Evolutionary conservation across 192 early-diverging fungal genomes (phyloP).

Genomic region (Dimargaris verticillata): DNA sequence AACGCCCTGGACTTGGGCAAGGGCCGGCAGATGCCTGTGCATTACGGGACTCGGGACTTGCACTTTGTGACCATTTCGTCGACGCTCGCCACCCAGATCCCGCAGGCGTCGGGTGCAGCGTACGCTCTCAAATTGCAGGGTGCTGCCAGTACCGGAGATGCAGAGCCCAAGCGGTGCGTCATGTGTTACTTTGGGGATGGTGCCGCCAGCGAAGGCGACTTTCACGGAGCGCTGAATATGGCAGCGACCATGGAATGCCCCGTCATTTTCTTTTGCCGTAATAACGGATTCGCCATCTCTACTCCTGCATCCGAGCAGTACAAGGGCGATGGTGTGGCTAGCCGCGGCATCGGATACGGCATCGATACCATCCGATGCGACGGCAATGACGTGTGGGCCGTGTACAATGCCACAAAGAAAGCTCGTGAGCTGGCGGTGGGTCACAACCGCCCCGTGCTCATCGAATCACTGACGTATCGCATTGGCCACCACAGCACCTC

Average conservation of each 20-base stretch:
- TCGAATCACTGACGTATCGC: slow-evolving; percentile 97
- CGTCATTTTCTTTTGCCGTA: slow-evolving; percentile 91
- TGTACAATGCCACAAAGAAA: slow-evolving; percentile 80
- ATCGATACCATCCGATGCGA: slow-evolving; percentile 95
- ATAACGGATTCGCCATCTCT: slow-evolving; percentile 98
- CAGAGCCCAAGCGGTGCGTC: slow-evolving; percentile 59
- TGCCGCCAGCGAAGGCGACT: slow-evolving; percentile 93
- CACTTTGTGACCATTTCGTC: slow-evolving; percentile 96
- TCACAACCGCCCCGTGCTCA: slow-evolving; percentile 73
- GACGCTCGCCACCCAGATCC: slow-evolving; percentile 89
- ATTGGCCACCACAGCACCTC: slow-evolving; percentile 95
- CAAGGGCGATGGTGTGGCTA: slow-evolving; percentile 92
- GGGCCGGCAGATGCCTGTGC: slow-evolving; percentile 97
- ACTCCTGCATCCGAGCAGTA: slow-evolving; percentile 92
- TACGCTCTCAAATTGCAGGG: slow-evolving; percentile 80
- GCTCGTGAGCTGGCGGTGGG: slow-evolving; percentile 70
- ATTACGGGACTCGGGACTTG: slow-evolving; percentile 71
- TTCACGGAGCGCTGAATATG: slow-evolving; percentile 95
- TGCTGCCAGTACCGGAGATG: too few relatives aligned
- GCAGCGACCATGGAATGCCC: slow-evolving; percentile 82
- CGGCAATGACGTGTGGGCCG: slow-evolving; percentile 96
- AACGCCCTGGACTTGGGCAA: slow-evolving; percentile 79
- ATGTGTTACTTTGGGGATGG: slow-evolving; percentile 98
- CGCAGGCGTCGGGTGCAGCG: slow-evolving; percentile 90
- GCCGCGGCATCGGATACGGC: slow-evolving; percentile 88